phyloP scores from a whole-genome alignment of 257 asterid genomes.

The Nicotiana undulata region DNA sequence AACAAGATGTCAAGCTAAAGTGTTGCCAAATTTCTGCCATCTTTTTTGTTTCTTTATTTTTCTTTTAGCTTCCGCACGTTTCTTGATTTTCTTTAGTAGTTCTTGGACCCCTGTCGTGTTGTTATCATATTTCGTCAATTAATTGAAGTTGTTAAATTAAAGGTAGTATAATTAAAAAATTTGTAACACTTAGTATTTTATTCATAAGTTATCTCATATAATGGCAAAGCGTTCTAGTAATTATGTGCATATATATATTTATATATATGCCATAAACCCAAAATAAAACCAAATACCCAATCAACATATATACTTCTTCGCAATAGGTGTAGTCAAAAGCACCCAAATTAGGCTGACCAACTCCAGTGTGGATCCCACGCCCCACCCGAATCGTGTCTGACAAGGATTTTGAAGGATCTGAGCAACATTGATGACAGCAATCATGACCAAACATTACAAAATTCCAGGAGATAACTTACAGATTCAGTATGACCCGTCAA shows the following conservation, averaged over 20 bases:
- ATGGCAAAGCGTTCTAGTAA: neutral
- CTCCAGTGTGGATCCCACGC: neutral
- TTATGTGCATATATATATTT: neutral
- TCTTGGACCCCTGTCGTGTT: no score
- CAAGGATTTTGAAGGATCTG: neutral
- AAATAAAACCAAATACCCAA: neutral
- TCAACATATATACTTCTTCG: neutral
- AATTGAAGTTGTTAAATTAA: no score
- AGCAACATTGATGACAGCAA: neutral
- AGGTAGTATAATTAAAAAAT: no score
- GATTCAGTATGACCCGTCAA: constrained; percentile 93
- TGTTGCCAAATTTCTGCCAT: no score
- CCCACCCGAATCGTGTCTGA: neutral
- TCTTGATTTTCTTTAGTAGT: no score
- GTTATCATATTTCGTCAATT: no score
- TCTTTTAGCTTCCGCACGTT: no score
- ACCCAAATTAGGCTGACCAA: neutral
- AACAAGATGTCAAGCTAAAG: no score
- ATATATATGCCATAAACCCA: neutral
- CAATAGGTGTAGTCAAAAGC: neutral
- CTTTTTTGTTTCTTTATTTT: no score
- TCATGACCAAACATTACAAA: neutral
- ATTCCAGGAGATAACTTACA: constrained; percentile 38
- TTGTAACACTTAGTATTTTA: neutral
- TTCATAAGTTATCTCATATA: neutral